Conservation (phyloP, 163 green algal species). For the Prototheca wickerhamii region DNA sequence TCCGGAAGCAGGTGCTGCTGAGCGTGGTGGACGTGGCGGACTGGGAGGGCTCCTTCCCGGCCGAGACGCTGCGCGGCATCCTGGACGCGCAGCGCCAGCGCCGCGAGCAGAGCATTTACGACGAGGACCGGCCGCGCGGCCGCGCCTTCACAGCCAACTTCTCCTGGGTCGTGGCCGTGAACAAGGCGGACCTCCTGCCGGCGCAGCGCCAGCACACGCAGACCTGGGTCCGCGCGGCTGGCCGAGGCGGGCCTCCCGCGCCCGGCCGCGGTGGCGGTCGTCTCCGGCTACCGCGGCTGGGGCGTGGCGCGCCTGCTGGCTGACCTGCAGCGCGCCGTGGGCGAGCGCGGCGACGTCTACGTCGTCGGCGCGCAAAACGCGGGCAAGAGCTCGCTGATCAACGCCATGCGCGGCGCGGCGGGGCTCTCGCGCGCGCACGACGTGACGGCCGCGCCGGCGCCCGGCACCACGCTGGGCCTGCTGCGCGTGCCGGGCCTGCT, state of each 20-base stretch:
- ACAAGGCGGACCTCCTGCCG: constrained; percentile 90
- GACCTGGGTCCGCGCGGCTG: constrained; percentile 62
- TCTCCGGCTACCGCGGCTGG: constrained; percentile 54
- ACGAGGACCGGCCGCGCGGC: background rate
- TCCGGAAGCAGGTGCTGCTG: constrained; percentile 67
- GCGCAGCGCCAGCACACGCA: constrained; percentile 4
- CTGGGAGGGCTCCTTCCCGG: constrained; percentile 90
- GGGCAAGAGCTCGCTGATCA: constrained; percentile 93
- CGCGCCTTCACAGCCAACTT: constrained; percentile 28
- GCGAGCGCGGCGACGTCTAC: constrained; percentile 71
- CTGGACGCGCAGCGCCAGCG: background rate
- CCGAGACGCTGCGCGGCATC: background rate
- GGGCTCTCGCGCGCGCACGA: constrained; percentile 30
- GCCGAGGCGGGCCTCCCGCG: constrained; percentile 62
- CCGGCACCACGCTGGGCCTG: constrained; percentile 90
- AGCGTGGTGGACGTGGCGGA: constrained; percentile 88
- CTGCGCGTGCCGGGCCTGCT: constrained; percentile 77
- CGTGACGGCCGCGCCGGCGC: constrained; percentile 69
- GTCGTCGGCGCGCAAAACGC: constrained; percentile 83
- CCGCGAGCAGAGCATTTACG: background rate
- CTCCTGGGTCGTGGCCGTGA: constrained; percentile 75
- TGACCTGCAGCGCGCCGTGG: constrained; percentile 38
- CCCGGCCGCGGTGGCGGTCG: constrained; percentile 67
- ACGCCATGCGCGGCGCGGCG: constrained; percentile 63
- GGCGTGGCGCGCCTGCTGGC: constrained; percentile 66